A percentile compares a stretch with the other conserved stretches of the same genome.
Conservation (phyloP, 805 yeast genomes). For the Dipodascus albidus region DNA sequence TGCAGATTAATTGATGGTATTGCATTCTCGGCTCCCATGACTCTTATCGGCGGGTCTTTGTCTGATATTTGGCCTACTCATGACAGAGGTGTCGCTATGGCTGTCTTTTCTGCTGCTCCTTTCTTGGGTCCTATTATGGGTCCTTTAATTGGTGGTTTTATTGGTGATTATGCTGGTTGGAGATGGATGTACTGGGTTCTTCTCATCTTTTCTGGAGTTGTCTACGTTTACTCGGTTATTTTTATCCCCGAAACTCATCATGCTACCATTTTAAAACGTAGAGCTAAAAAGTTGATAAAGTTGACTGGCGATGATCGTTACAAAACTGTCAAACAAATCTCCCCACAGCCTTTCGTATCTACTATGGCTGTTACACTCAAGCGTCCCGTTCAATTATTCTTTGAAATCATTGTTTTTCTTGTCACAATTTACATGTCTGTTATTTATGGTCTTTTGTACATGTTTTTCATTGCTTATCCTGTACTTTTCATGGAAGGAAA, state of each 20-base stretch:
- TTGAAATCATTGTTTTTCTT: constrained; percentile 34
- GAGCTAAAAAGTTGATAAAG: constrained; percentile 40
- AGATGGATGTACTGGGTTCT: constrained; percentile 36
- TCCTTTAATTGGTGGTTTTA: constrained; percentile 51
- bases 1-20: constrained; percentile 57
- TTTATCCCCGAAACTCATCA: constrained; percentile 55
- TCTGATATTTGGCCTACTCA: constrained; percentile 56
- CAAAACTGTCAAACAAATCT: constrained; percentile 56
- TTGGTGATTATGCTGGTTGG: constrained; percentile 37
- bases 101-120: constrained; percentile 52
- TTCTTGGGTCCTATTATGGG: constrained; percentile 47
- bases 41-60: constrained; percentile 67
- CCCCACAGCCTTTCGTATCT: constrained; percentile 55
- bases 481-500: constrained; percentile 45
- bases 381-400: constrained; percentile 55
- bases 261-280: constrained; percentile 37
- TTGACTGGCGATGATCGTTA: constrained; percentile 39
- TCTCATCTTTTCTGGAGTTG: constrained; percentile 49
- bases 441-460: constrained; percentile 38
- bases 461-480: constrained; percentile 57
- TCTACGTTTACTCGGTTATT: constrained; percentile 35
- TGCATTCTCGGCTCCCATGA: constrained; percentile 63
- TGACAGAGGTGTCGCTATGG: constrained; percentile 58
- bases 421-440: constrained; percentile 39
- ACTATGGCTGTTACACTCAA: constrained; percentile 54